Percentiles rank a stretch among this genome's conserved stretches.
These are phyloP conservation scores for Trichophyton schoenleinii DNA, from an alignment of 2,329 filamentous ascomycete species.

Conservation along the genomic window DNA sequence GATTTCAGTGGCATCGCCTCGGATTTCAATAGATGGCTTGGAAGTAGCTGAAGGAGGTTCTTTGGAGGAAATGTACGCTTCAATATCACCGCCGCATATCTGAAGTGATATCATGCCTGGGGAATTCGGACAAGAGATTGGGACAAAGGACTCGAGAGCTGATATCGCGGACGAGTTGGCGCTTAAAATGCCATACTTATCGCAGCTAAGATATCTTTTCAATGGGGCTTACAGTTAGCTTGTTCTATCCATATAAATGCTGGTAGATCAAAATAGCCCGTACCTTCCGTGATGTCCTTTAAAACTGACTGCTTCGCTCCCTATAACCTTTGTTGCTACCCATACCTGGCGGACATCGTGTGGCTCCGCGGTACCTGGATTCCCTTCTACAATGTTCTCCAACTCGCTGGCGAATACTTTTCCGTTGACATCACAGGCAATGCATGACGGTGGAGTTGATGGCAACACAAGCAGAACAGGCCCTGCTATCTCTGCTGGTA, in stretches of 20 bases:
- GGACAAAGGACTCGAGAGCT: constrained; percentile 65
- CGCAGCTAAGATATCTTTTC: constrained; percentile 66
- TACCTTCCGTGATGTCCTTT: constrained; percentile 83
- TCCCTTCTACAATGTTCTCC: constrained; percentile 77
- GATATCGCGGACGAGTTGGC: constrained; percentile 72
- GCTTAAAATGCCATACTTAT: constrained; percentile 66
- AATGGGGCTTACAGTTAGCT: background rate
- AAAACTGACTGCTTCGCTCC: constrained; percentile 70
- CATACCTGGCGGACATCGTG: constrained; percentile 95
- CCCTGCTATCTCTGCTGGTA: constrained; percentile 59
- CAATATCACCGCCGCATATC: constrained; percentile 45
- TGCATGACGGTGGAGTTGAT: constrained; percentile 56
- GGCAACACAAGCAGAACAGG: constrained; percentile 74
- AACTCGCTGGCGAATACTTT: constrained; percentile 70
- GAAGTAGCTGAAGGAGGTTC: constrained; percentile 36
- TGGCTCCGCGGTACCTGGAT: constrained; percentile 76
- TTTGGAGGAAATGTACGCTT: constrained; percentile 56
- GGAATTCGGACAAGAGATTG: constrained; percentile 50
- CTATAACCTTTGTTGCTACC: constrained; percentile 72
- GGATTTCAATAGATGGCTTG: constrained; percentile 48
- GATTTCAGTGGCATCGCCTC: constrained; percentile 59
- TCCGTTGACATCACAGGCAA: constrained; percentile 77
- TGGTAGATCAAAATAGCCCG: constrained; percentile 8
- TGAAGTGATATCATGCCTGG: constrained; percentile 63
- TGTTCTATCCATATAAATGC: background rate